Conservation (phyloP, 2,329 filamentous ascomycete species). For the Rugonectria rugulosa region DNA sequence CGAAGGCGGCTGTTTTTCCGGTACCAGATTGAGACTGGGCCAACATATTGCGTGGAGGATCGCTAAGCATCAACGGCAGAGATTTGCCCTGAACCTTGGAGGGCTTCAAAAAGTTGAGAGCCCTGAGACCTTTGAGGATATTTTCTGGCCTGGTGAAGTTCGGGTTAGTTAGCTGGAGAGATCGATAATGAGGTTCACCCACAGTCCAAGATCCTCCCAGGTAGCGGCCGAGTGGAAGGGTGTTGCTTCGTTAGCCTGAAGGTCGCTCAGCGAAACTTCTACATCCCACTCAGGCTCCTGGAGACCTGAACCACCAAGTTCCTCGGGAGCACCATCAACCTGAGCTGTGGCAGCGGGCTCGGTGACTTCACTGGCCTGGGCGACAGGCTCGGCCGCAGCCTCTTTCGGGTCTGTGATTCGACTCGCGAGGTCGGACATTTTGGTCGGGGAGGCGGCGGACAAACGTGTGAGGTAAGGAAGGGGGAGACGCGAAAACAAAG, state of each 20-base stretch:
- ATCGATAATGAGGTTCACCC: constrained; percentile 29
- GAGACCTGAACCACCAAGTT: constrained; percentile 59
- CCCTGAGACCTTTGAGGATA: constrained; percentile 78
- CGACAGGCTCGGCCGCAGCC: constrained; percentile 31
- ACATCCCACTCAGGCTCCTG: constrained; percentile 85
- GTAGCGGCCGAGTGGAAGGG: constrained; percentile 85
- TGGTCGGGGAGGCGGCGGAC: constrained; percentile 16
- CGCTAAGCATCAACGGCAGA: constrained; percentile 82
- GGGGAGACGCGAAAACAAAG: too few relatives aligned
- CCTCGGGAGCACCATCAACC: constrained; percentile 47
- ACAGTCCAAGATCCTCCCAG: constrained; percentile 90
- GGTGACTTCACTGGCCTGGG: constrained; percentile 33
- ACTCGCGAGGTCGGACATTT: constrained; percentile 60
- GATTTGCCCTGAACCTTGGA: constrained; percentile 98
- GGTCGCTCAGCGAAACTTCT: constrained; percentile 88
- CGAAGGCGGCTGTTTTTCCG: constrained; percentile 96
- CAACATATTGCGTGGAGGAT: constrained; percentile 94
- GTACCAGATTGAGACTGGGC: constrained; percentile 99
- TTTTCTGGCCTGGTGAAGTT: constrained; percentile 46
- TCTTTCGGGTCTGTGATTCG: constrained; percentile 57
- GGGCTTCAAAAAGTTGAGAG: constrained; percentile 90
- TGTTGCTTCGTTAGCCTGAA: constrained; percentile 85
- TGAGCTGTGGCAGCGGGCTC: constrained; percentile 42
- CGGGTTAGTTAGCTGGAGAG: constrained; percentile 8
- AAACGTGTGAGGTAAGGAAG: constrained; percentile 4